Conservation (phyloP, 257 asterid species). For the Forsythia suspensa region DNA sequence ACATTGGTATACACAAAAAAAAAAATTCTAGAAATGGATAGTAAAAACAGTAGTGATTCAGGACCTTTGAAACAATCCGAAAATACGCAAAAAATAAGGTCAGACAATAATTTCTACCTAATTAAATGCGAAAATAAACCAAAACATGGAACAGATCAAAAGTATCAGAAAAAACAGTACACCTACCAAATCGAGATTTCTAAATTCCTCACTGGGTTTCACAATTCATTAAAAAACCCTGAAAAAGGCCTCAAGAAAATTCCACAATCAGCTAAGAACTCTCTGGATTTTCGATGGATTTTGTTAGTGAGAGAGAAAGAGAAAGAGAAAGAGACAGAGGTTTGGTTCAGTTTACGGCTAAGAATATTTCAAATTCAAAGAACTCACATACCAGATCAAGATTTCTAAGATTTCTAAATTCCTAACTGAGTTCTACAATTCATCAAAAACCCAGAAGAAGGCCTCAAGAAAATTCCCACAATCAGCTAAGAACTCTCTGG, state of each 20-base stretch:
- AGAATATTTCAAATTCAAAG: not conserved
- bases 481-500: not conserved
- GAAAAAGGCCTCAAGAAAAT: not conserved
- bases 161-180: not conserved
- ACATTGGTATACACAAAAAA: constrained; percentile 25
- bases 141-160: not conserved
- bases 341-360: not conserved
- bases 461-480: not conserved
- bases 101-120: not conserved
- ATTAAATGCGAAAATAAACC: not conserved
- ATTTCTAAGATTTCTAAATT: constrained; percentile 1
- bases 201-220: not conserved
- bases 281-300: not conserved
- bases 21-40: too few relatives aligned
- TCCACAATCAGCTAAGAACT: not conserved
- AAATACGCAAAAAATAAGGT: not conserved
- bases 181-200: not conserved
- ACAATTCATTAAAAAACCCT: not conserved
- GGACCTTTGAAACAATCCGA: not conserved
- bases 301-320: too few relatives aligned
- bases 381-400: constrained; percentile 27
- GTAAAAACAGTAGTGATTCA: not conserved
- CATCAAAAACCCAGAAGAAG: constrained; percentile 18
- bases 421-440: constrained; percentile 13
- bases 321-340: not conserved